These are phyloP conservation scores for Termitomyces sp. DNA, from an alignment of 768 basidiomycete species.

Conservation along the genomic window DNA sequence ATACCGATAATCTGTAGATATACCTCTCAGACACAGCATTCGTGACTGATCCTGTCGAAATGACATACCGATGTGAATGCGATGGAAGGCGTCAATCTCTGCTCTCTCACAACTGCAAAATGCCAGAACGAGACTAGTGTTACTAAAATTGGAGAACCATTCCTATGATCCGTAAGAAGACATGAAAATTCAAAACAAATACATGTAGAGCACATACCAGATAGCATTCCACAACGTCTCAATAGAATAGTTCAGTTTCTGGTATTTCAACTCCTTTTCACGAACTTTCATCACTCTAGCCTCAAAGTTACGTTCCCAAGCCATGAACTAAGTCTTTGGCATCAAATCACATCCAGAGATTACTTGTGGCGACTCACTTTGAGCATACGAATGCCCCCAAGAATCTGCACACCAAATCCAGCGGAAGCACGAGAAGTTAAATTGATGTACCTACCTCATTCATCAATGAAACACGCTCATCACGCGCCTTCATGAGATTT, in stretches of 20 bases:
- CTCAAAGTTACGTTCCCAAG: constrained; percentile 89
- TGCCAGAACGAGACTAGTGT: constrained; percentile 64
- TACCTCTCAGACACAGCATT: not conserved
- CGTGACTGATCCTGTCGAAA: not conserved
- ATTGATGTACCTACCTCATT: constrained; percentile 47
- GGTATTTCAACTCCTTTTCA: constrained; percentile 77
- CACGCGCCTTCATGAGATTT: constrained; percentile 86
- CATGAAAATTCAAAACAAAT: not conserved
- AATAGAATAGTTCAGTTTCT: constrained; percentile 81
- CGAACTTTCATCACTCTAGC: constrained; percentile 65
- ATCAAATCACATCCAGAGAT: not conserved
- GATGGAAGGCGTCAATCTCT: constrained; percentile 73
- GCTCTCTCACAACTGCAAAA: constrained; percentile 65
- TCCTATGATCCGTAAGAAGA: constrained; percentile 29
- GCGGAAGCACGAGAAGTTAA: not conserved
- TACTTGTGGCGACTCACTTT: constrained; percentile 36
- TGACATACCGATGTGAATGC: constrained; percentile 70
- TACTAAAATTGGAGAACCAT: constrained; percentile 60
- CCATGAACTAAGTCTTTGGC: constrained; percentile 67
- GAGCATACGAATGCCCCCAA: constrained; percentile 88
- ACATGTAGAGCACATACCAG: constrained; percentile 24
- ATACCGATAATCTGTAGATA: constrained; percentile 34
- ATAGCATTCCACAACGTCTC: constrained; percentile 56
- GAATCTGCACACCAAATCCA: constrained; percentile 40
- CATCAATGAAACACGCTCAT: constrained; percentile 89